These are phyloP conservation scores for Neopestalotiopsis rosae DNA, from an alignment of 2,329 filamentous ascomycete species.

Conservation along the genomic window DNA sequence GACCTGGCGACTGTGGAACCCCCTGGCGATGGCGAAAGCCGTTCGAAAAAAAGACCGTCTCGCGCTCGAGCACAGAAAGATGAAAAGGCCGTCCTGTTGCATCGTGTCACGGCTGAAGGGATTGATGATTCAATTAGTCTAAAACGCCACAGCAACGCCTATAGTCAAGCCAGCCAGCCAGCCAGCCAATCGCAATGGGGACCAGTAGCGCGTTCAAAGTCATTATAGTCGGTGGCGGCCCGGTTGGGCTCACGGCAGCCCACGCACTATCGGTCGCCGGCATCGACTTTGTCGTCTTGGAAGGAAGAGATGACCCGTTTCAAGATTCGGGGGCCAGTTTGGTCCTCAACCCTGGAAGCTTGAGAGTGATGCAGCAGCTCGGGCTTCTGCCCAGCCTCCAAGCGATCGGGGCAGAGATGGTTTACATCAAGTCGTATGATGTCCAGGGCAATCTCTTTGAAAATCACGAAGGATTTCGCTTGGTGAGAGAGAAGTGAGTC, in stretches of 20 bases:
- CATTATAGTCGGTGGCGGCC: slow-evolving; percentile 19
- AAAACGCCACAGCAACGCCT: background rate
- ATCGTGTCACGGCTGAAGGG: background rate
- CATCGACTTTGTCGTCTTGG: slow-evolving; percentile 19
- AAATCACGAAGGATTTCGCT: background rate
- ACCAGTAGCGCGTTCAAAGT: slow-evolving; percentile 9
- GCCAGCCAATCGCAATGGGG: background rate
- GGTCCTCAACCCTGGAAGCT: background rate
- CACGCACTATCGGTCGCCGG: slow-evolving; percentile 10
- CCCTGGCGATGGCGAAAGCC: no score
- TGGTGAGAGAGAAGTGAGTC: slow-evolving; percentile 13
- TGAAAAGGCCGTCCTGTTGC: background rate
- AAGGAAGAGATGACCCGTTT: background rate
- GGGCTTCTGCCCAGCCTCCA: background rate
- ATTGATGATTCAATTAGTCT: background rate
- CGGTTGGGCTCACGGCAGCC: slow-evolving; percentile 14
- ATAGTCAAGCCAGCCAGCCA: background rate
- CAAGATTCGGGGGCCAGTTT: slow-evolving; percentile 11
- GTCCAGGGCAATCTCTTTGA: background rate
- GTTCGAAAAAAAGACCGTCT: no score
- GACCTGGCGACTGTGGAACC: no score
- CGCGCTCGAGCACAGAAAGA: no score
- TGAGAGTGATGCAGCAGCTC: slow-evolving; percentile 10
- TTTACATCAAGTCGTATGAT: background rate
- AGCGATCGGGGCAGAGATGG: slow-evolving; percentile 1